Base-by-base conservation (phyloP, 495 filamentous ascomycete species). In the Pyrenula massariospora region DNA sequence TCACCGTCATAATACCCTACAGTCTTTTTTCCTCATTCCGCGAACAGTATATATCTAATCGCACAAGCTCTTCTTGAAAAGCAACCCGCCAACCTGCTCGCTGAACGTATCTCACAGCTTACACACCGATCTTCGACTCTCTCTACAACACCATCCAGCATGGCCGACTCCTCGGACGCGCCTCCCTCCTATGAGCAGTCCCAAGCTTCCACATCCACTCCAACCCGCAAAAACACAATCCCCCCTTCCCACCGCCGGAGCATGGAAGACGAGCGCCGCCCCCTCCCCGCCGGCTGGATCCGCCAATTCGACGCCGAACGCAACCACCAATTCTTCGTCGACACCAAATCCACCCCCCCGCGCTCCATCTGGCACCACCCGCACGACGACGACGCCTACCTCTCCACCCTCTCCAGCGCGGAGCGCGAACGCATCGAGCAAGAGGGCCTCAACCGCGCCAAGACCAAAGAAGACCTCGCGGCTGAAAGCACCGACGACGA, bases 261-360 rank as follows among this genome's bases (percentile, higher is more conserved):
- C 55, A 78, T 77, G 75, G 75, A 78, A 65, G 76, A 79, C 58
- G 73, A 77, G 63, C 48, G 56, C 1, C 66, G 76, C 2, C 65
- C 67, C 5, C 63, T 77, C 1, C 75, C 75, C 0, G 36, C 57
- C 31, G 71, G 72, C 24, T 79, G 75, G 76, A 56, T 77, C 1
- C 62, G 76, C 10, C 66, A 69, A 61, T 77, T 68, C 66, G 76
- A 79, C 58, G 10, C 68, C 2, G 36, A 66, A 42, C 59, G 68
- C 8, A 58, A 69, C 11, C 76, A 78, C 58, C 76, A 79, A 55
- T 79, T 72, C 69, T 79, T 76, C 66, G 74, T 77, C 25, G 71
- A 79, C 61, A 78, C 74, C 2, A 71, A 55, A n/a, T 56, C 59
- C 22, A 61, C 68, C 12, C 75, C 76, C 1, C 75, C 75, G 1